Percentiles rank a stretch among this genome's conserved stretches.
Conservation (phyloP, 805 yeast species). For the Hanseniaspora singularis region DNA sequence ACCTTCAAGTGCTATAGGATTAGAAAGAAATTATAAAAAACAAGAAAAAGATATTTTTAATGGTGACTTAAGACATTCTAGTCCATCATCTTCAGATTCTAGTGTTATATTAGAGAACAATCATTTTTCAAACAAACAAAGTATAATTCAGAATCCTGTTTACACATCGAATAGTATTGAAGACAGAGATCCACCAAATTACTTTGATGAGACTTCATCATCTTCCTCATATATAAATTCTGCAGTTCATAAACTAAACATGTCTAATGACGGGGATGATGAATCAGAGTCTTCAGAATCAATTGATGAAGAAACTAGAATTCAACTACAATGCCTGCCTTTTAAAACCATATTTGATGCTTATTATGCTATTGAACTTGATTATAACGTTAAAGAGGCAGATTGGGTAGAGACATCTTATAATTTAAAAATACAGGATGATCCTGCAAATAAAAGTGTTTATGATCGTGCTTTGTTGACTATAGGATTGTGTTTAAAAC, state of each 20-base stretch:
- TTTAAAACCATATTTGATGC: constrained; percentile 36
- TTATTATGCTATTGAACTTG: constrained; percentile 39
- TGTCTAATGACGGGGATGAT: no score
- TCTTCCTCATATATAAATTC: no score
- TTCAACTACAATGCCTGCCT: constrained; percentile 23
- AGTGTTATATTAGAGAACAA: no score
- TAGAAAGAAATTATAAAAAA: no score
- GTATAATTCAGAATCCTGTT: no score
- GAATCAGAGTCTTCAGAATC: background rate
- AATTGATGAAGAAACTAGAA: background rate
- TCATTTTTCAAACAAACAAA: no score
- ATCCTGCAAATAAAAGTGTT: constrained; percentile 31
- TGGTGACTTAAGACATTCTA: background rate
- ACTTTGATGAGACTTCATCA: no score
- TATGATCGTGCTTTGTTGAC: constrained; percentile 47
- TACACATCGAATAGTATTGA: no score
- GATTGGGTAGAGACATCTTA: constrained; percentile 68
- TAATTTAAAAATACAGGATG: constrained; percentile 49
- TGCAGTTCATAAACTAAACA: no score
- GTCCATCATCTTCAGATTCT: no score
- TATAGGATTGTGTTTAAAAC: constrained; percentile 46
- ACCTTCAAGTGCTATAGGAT: constrained; percentile 8
- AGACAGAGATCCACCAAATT: no score
- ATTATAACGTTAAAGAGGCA: constrained; percentile 41
- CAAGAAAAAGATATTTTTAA: background rate